A percentile compares a stretch with the other conserved stretches of the same genome.
Conservation (phyloP, 2,329 filamentous ascomycete genomes). For the Eutypella sp. region DNA sequence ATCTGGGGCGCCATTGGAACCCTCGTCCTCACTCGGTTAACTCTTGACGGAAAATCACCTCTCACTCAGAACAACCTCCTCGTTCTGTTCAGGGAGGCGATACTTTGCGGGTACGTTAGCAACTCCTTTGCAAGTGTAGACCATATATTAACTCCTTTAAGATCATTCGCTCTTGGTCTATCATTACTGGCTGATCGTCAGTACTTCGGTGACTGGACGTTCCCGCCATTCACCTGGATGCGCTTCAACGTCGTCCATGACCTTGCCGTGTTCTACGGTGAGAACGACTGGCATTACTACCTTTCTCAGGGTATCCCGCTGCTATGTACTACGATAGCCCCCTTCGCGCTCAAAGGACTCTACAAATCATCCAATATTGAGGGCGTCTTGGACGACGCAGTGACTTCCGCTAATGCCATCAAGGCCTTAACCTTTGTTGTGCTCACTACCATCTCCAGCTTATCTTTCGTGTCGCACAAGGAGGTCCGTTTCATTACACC, state of each 20-base stretch:
- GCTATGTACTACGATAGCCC: constrained; percentile 75
- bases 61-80: constrained; percentile 39
- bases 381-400: constrained; percentile 25
- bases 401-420: constrained; percentile 37
- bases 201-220: constrained; percentile 82
- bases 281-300: constrained; percentile 90
- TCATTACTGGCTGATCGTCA: constrained; percentile 66
- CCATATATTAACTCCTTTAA: constrained; percentile 7
- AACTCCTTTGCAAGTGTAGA: not conserved
- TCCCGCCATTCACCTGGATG: constrained; percentile 82
- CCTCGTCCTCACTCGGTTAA: constrained; percentile 42
- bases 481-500: constrained; percentile 97
- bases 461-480: constrained; percentile 87
- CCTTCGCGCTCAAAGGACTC: constrained; percentile 66
- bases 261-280: constrained; percentile 87
- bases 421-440: constrained; percentile 55
- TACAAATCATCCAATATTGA: constrained; percentile 42
- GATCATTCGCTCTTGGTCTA: constrained; percentile 52
- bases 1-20: constrained; percentile 71
- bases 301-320: constrained; percentile 84
- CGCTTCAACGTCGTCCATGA: constrained; percentile 87
- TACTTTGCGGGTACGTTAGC: constrained; percentile 52
- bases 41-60: constrained; percentile 35
- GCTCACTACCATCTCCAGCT: constrained; percentile 51
- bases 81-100: constrained; percentile 56